Evolutionary conservation across 148 eudicot genomes (phyloP).

Genomic region (Bassia scoparia): DNA sequence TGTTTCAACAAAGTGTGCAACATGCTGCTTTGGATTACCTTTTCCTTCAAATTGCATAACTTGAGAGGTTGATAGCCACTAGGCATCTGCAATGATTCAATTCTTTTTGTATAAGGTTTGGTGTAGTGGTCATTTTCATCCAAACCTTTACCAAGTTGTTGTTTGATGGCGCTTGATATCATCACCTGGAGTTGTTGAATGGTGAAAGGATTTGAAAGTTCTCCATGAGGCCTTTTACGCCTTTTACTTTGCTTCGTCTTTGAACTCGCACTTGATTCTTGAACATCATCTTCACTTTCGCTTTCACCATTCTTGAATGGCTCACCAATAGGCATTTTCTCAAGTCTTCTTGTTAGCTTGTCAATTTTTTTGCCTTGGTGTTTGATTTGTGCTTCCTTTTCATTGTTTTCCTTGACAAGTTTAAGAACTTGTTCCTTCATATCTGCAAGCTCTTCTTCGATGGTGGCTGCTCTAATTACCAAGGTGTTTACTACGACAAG

Average conservation of each 20-base stretch:
- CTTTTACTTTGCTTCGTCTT: background rate
- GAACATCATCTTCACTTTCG: background rate
- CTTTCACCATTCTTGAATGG: background rate
- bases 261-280: background rate
- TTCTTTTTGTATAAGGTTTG: background rate
- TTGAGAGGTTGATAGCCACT: too few species aligned
- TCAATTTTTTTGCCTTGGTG: background rate
- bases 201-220: background rate
- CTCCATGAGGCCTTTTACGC: background rate
- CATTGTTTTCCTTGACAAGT: background rate
- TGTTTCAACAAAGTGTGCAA: background rate
- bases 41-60: too few species aligned
- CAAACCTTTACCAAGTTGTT: background rate
- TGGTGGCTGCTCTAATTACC: background rate
- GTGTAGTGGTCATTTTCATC: background rate
- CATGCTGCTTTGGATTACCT: background rate
- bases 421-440: background rate
- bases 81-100: too few species aligned
- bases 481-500: background rate
- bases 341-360: background rate
- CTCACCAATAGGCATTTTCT: background rate
- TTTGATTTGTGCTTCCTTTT: background rate
- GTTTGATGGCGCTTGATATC: background rate
- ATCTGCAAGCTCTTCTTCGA: background rate
- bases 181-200: background rate